Evolutionary conservation across 2,329 filamentous ascomycete genomes (phyloP).

Genomic region (Cordyceps cicadae): DNA sequence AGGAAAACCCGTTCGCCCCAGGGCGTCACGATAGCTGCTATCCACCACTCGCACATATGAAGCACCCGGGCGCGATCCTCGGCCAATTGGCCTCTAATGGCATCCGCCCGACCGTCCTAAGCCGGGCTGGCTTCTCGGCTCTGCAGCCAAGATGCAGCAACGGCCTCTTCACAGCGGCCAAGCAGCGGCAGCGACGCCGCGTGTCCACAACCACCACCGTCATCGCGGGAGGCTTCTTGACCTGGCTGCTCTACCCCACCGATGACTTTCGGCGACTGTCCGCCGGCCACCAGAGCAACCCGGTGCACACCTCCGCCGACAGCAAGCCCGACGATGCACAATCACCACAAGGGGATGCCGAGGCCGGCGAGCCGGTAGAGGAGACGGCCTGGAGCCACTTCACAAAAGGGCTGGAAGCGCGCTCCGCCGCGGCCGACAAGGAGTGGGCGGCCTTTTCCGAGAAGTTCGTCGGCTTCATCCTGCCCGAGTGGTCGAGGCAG

Average conservation of each 20-base stretch:
- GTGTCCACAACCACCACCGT: slow-evolving; percentile 18
- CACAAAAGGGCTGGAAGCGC: slow-evolving; percentile 38
- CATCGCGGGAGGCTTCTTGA: slow-evolving; percentile 28
- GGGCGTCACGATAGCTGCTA: not conserved
- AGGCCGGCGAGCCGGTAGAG: slow-evolving; percentile 4
- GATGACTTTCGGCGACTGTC: slow-evolving; percentile 34
- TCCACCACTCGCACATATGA: not conserved
- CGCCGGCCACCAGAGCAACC: slow-evolving; percentile 10
- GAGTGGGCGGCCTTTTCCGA: slow-evolving; percentile 49
- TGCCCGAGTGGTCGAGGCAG: slow-evolving; percentile 74
- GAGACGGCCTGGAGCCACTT: slow-evolving; percentile 40
- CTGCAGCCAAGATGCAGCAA: slow-evolving; percentile 1
- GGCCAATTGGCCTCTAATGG: slow-evolving; percentile 9
- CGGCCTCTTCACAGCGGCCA: slow-evolving; percentile 4
- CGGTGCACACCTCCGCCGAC: not conserved
- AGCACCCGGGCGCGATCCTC: not conserved
- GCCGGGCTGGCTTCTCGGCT: not conserved
- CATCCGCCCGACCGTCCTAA: not conserved
- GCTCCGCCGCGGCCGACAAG: slow-evolving; percentile 46
- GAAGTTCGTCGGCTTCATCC: slow-evolving; percentile 58
- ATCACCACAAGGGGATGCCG: slow-evolving; percentile 4
- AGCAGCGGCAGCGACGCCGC: not conserved
- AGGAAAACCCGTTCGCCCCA: not conserved
- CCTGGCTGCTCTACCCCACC: slow-evolving; percentile 37
- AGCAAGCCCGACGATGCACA: not conserved